phyloP scores from a whole-genome alignment of 1,139 yeast species.

The Pichia sp. region DNA sequence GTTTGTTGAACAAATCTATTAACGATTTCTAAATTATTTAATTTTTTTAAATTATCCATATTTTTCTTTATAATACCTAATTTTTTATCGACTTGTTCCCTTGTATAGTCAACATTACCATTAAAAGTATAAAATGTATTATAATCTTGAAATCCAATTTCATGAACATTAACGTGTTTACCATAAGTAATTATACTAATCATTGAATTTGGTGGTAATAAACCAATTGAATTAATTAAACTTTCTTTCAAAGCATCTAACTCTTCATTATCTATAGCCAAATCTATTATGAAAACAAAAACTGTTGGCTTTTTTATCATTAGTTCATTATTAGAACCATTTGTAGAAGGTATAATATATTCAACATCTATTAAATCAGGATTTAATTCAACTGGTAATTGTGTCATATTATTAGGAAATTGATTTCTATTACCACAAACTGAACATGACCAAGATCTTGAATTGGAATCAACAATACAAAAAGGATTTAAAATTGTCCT shows the following conservation, averaged over 20 bases:
- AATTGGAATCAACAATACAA: conserved; percentile 36
- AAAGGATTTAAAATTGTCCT: conserved; percentile 57
- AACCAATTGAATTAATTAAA: conserved; percentile 44
- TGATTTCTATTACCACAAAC: conserved; percentile 54
- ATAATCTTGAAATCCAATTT: conserved; percentile 36
- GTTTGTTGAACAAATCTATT: conserved; percentile 42
- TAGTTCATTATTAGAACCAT: neutral
- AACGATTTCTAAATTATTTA: conserved; percentile 8
- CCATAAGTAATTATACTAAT: conserved; percentile 61
- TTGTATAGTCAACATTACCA: conserved; percentile 50
- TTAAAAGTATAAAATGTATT: conserved; percentile 44
- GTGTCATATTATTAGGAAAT: conserved; percentile 30
- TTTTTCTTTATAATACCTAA: conserved; percentile 48
- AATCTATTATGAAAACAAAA: conserved; percentile 62
- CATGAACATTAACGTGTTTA: conserved; percentile 58
- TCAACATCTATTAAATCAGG: conserved; percentile 53
- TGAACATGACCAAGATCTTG: conserved; percentile 58
- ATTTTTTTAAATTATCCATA: conserved; percentile 25
- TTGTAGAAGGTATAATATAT: conserved; percentile 43
- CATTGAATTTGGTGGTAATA: conserved; percentile 54
- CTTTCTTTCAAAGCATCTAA: conserved; percentile 55
- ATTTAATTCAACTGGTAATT: conserved; percentile 33
- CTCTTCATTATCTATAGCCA: conserved; percentile 45
- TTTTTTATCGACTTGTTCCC: conserved; percentile 44
- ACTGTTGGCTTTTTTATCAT: conserved; percentile 41